These are phyloP conservation scores for Fonsecaea pugnacius DNA, from an alignment of 2,329 filamentous ascomycete genomes.

Conservation along the genomic window DNA sequence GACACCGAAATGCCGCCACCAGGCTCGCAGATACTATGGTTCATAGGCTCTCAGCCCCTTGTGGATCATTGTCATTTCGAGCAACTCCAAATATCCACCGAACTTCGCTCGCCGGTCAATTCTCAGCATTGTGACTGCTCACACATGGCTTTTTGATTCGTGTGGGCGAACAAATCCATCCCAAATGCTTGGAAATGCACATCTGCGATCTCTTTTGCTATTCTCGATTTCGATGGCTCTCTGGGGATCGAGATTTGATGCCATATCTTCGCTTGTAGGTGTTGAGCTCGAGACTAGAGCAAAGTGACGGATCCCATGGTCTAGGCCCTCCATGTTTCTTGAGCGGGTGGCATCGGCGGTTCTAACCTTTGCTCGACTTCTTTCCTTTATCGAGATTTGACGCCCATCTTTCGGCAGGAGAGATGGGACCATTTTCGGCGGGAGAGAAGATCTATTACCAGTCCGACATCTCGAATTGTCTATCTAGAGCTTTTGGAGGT, in stretches of 20 bases:
- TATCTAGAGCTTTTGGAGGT: not conserved
- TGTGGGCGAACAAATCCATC: not conserved
- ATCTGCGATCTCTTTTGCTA: not conserved
- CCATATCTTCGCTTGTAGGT: not conserved
- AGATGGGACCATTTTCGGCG: not conserved
- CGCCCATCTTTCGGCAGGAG: not conserved
- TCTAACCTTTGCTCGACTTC: not conserved
- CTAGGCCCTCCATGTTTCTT: not conserved
- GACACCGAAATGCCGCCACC: constrained; percentile 1
- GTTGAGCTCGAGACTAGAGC: not conserved
- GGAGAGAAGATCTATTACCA: not conserved
- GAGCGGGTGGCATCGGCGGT: not conserved
- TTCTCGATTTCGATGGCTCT: not conserved
- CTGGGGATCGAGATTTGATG: not conserved
- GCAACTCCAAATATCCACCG: constrained; percentile 3
- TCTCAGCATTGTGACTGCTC: not conserved
- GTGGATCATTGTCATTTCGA: not conserved
- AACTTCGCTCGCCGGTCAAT: constrained; percentile 7
- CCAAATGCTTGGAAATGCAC: not conserved
- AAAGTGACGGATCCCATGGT: not conserved
- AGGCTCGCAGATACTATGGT: not conserved
- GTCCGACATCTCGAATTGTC: not conserved
- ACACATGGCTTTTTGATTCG: not conserved
- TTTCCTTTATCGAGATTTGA: not conserved
- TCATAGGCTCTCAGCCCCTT: not conserved